These are phyloP conservation scores for Naganishia sp. DNA, from an alignment of 1,284 basidiomycete species.

Conservation along the genomic window DNA sequence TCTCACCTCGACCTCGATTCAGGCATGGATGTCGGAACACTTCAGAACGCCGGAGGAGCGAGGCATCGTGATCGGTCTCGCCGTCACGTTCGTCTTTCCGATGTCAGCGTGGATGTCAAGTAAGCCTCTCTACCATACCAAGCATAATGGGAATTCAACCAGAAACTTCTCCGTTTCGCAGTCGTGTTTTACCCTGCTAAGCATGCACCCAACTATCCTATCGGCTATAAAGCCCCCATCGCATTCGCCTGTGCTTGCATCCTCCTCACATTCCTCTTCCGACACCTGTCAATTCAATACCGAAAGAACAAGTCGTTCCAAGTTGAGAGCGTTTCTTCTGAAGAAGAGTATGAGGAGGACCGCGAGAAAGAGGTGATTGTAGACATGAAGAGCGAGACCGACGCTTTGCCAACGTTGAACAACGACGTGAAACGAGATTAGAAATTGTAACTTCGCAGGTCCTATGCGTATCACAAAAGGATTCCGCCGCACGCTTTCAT, in stretches of 20 bases:
- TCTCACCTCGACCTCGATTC: neutral
- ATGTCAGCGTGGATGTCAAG: constrained; percentile 41
- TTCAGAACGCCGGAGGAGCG: constrained; percentile 39
- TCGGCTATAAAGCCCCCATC: constrained; percentile 39
- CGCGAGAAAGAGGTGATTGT: constrained; percentile 5
- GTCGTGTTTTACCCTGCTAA: constrained; percentile 41
- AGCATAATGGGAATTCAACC: too few relatives aligned
- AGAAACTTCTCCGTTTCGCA: neutral
- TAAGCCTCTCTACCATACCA: constrained; percentile 16
- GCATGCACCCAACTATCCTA: constrained; percentile 38
- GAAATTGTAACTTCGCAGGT: too few relatives aligned
- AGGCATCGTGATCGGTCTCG: constrained; percentile 39
- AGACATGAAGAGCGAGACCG: neutral
- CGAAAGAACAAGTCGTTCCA: neutral
- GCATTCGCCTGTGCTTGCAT: constrained; percentile 36
- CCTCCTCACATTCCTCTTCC: constrained; percentile 33
- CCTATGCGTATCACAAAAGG: too few relatives aligned
- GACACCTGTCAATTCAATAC: constrained; percentile 19
- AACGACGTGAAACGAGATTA: neutral
- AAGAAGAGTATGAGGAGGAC: neutral
- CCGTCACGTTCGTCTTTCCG: constrained; percentile 36
- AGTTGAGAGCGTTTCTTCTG: neutral
- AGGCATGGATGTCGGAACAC: constrained; percentile 43
- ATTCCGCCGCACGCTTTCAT: too few relatives aligned
- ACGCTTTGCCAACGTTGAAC: neutral